A percentile compares a stretch with the other conserved stretches of the same genome.
phyloP scores from a whole-genome alignment of 2,329 filamentous ascomycete genomes.

The Decorospora gaudefroyi region DNA sequence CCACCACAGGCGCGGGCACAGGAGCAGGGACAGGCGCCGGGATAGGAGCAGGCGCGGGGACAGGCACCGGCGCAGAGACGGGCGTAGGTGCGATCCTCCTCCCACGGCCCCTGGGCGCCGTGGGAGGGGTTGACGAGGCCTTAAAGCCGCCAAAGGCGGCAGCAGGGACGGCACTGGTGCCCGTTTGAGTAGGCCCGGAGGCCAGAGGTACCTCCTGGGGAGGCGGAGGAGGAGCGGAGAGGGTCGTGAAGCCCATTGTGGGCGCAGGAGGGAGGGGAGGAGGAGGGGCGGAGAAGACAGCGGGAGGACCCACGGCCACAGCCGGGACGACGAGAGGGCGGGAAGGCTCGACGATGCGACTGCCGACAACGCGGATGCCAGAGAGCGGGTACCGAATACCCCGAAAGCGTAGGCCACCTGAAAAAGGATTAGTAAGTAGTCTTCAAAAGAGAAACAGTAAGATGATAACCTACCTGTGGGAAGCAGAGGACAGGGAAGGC shows the following conservation, averaged over 20 bases:
- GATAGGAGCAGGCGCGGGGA: neutral
- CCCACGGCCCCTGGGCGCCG: neutral
- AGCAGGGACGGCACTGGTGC: neutral
- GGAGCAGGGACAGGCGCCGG: neutral
- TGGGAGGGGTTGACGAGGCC: neutral
- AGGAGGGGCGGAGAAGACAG: neutral
- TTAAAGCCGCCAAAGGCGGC: neutral
- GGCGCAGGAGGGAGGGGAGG: neutral
- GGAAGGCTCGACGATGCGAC: slow-evolving; percentile 1
- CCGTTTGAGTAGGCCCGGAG: neutral
- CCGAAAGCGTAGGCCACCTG: slow-evolving; percentile 5
- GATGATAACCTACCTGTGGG: slow-evolving; percentile 5
- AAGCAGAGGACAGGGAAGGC: slow-evolving; percentile 3
- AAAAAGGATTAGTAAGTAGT: neutral
- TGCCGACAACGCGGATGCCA: slow-evolving; percentile 5
- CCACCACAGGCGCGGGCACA: neutral
- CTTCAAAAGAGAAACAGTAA: neutral
- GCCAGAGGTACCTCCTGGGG: neutral
- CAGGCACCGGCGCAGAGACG: too few relatives aligned
- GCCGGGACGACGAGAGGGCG: neutral
- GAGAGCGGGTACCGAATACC: slow-evolving; percentile 8
- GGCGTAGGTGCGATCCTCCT: too few relatives aligned
- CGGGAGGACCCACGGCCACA: too few relatives aligned
- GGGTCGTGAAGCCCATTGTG: neutral
- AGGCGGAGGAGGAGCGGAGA: neutral